A percentile compares a stretch with the other conserved stretches of the same genome.
These are phyloP conservation scores for Echinochloa phyllopogon DNA, from an alignment of 176 grass and related monocot species.

Conservation along the genomic window DNA sequence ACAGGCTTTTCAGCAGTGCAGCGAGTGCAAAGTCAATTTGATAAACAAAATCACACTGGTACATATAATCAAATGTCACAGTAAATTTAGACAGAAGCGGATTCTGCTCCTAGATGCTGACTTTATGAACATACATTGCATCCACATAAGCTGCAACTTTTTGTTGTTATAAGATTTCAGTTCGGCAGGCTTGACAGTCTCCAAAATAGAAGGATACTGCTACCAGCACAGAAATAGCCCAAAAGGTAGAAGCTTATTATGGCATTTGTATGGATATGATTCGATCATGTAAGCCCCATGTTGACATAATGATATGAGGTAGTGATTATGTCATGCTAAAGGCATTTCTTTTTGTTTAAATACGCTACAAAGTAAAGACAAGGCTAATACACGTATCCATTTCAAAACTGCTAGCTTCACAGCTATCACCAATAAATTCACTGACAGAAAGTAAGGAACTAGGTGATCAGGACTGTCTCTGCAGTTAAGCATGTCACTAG, in stretches of 20 bases:
- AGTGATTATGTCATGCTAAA: background rate
- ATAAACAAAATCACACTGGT: background rate
- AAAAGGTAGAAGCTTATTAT: slow-evolving; percentile 8
- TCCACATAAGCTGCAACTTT: background rate
- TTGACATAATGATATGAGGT: background rate
- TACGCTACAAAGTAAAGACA: slow-evolving; percentile 8
- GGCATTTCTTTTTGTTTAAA: background rate
- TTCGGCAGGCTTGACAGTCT: background rate
- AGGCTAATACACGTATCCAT: slow-evolving; percentile 18
- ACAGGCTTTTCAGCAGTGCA: slow-evolving; percentile 1
- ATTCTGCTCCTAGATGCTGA: slow-evolving; percentile 6
- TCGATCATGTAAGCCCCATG: background rate
- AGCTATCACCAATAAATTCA: slow-evolving; percentile 13
- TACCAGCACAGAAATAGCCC: background rate
- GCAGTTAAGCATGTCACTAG: slow-evolving; percentile 31
- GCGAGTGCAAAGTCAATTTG: background rate
- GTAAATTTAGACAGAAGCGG: background rate
- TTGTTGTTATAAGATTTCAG: background rate
- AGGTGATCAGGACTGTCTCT: background rate
- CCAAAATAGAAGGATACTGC: background rate
- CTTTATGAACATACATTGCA: background rate
- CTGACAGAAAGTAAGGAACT: slow-evolving; percentile 4
- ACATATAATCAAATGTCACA: background rate
- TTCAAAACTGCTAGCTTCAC: background rate
- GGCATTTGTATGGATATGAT: slow-evolving; percentile 5